These are phyloP conservation scores for Saprolegnia parasitica DNA, from an alignment of 352 stramenopile species.

Conservation along the genomic window DNA sequence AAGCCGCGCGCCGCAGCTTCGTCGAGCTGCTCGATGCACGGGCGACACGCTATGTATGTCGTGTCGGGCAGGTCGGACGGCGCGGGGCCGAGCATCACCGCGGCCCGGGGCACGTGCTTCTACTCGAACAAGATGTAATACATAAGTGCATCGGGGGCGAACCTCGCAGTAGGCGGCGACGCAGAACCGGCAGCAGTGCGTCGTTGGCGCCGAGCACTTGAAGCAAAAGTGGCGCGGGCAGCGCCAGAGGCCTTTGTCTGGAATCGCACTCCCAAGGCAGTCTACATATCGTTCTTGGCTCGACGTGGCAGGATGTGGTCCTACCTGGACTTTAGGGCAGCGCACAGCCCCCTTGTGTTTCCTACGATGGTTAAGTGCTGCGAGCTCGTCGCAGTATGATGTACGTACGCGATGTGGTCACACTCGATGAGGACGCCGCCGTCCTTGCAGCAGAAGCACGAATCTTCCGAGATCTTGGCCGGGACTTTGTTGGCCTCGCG, in stretches of 20 bases:
- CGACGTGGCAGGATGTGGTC: too few species aligned
- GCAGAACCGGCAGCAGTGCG: conserved; percentile 18
- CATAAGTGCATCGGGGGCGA: too few species aligned
- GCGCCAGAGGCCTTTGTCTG: conserved; percentile 22
- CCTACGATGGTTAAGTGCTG: too few species aligned
- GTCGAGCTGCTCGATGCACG: conserved; percentile 37
- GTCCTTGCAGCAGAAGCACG: conserved; percentile 83
- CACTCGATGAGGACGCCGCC: conserved; percentile 75
- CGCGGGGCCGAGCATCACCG: conserved; percentile 41
- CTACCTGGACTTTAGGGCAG: conserved; percentile 82
- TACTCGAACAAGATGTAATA: too few species aligned
- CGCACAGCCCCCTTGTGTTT: conserved; percentile 30
- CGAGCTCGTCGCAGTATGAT: too few species aligned
- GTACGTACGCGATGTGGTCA: conserved; percentile 46
- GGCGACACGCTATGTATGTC: conserved; percentile 56
- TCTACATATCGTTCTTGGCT: conserved; percentile 9
- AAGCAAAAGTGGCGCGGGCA: conserved; percentile 24
- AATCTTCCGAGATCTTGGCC: conserved; percentile 51
- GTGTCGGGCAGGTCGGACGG: conserved; percentile 48
- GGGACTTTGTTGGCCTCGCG: conserved; percentile 9
- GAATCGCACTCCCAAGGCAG: conserved; percentile 10
- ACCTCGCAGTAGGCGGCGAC: conserved; percentile 17
- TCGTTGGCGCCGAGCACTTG: conserved; percentile 12
- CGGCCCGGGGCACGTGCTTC: conserved; percentile 45
- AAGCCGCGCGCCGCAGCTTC: background rate